Evolutionary conservation across 2,329 filamentous ascomycete genomes (phyloP), one percentile per base, ranked within the genome.

Genomic region (Davidsoniella australis): DNA sequence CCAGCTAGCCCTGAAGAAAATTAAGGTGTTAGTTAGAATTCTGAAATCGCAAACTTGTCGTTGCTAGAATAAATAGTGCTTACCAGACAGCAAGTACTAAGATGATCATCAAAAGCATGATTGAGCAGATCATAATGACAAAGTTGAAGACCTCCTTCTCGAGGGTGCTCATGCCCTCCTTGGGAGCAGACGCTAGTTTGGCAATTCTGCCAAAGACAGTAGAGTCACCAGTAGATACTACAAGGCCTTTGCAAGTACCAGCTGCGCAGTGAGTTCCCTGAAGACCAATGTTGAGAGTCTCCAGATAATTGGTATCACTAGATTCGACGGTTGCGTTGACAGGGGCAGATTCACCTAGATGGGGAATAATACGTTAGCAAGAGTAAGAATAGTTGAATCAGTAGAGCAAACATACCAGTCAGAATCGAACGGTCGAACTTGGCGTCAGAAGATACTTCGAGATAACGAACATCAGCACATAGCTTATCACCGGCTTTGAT

Each of bases 101-200:
- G 57, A 98, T 96, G 54, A 96, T 89, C 72, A 96, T 98, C 58
- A 91, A 89, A 55, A 98, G 72, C 62, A 77, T 82, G 66, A 96
- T 91, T 0, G 70, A 74, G n/a, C 83, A 70, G 12, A 82, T 69
- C 0, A 75, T 73, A 2, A 73, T 82, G 54, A 93, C 91, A 61
- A 98, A 98, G 60, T 96, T 87, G 64, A 96, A 95, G 54, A 98
- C 74, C 71, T 98, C 98, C 72, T 96, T 86, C 72, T 98, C 98
- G 57, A 98, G 68, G 9, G 91, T 93, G 1, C 91, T 98, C 0
- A 91, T 89, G 63, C 94, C 88, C 23, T 89, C 95, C 59, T 98
- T 98, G 65, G 98, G 93, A 39, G 89, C 83, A 5, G 87, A 87
- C 62, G 98, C 98, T 69, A 88, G 96, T 67, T 96, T 91, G 63